These are phyloP conservation scores for Saxophila tyrrhenica DNA, from an alignment of 495 filamentous ascomycete species.

Conservation along the genomic window DNA sequence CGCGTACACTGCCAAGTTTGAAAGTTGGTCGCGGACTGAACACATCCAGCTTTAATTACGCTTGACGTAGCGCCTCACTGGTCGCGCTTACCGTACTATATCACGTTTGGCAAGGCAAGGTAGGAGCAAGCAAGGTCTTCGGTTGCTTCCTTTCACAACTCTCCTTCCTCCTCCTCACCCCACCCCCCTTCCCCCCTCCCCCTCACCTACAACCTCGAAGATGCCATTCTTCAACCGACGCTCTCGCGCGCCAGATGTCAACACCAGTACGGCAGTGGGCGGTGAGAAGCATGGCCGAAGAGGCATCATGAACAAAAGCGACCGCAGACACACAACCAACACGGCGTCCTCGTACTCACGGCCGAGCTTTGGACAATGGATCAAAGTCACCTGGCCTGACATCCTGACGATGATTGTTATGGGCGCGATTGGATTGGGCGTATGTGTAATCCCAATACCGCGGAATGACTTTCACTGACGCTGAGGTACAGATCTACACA, in stretches of 20 bases:
- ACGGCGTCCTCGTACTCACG: neutral
- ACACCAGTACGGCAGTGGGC: neutral
- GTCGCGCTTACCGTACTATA: too few species aligned
- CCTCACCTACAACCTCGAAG: neutral
- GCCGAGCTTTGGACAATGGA: conserved; percentile 16
- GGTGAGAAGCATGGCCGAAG: neutral
- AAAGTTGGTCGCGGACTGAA: too few species aligned
- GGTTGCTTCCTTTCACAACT: too few species aligned
- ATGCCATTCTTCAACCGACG: neutral
- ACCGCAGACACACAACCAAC: neutral
- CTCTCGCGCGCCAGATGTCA: neutral
- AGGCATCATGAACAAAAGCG: neutral
- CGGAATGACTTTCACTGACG: neutral
- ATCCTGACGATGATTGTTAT: conserved; percentile 45
- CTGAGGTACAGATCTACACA: conserved; percentile 38
- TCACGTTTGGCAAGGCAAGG: too few species aligned
- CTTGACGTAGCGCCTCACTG: too few species aligned
- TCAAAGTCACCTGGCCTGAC: conserved; percentile 47
- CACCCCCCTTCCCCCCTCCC: neutral
- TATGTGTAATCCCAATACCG: conserved; percentile 26
- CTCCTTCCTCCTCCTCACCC: neutral
- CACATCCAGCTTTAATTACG: too few species aligned
- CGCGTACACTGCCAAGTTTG: too few species aligned
- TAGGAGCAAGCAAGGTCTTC: neutral
- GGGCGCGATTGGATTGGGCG: conserved; percentile 46